phyloP scores from a whole-genome alignment of 495 filamentous ascomycete genomes.

The Trichodelitschia bisporula region DNA sequence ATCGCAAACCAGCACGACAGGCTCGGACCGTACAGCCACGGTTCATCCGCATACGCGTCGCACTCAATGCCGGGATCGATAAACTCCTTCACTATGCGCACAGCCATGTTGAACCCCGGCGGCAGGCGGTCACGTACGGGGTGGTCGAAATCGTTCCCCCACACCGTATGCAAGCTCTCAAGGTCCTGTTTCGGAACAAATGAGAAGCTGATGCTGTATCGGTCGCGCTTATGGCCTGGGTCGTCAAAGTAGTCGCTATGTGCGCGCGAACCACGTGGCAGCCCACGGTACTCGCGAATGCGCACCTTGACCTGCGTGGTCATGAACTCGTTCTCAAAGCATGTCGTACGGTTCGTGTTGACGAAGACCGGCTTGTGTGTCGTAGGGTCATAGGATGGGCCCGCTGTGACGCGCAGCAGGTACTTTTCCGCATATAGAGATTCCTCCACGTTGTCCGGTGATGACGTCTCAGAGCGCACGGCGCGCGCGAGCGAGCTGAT shows the following conservation, averaged over 20 bases:
- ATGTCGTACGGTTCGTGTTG: constrained; percentile 31
- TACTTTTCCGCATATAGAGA: no score
- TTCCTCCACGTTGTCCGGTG: no score
- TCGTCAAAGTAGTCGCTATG: no score
- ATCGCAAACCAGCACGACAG: constrained; percentile 49
- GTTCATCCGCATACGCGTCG: constrained; percentile 65
- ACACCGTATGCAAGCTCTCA: constrained; percentile 47
- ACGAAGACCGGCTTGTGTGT: constrained; percentile 46
- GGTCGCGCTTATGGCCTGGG: constrained; percentile 42
- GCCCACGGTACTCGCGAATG: constrained; percentile 31
- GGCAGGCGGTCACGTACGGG: constrained; percentile 72
- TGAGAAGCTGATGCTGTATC: constrained; percentile 60
- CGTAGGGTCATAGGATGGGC: constrained; percentile 51
- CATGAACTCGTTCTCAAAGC: constrained; percentile 33
- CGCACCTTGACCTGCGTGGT: constrained; percentile 40
- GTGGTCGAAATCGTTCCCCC: constrained; percentile 80
- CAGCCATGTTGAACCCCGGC: constrained; percentile 55
- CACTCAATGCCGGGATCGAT: constrained; percentile 75
- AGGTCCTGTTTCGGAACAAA: constrained; percentile 46
- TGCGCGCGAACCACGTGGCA: no score
- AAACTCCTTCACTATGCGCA: constrained; percentile 61
- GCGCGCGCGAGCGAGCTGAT: no score
- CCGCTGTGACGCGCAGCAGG: constrained; percentile 47
- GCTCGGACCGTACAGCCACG: constrained; percentile 60
- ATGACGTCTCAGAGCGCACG: no score